These are phyloP conservation scores for Lentinus tigrinus DNA, from an alignment of 768 basidiomycete genomes.

Conservation along the genomic window DNA sequence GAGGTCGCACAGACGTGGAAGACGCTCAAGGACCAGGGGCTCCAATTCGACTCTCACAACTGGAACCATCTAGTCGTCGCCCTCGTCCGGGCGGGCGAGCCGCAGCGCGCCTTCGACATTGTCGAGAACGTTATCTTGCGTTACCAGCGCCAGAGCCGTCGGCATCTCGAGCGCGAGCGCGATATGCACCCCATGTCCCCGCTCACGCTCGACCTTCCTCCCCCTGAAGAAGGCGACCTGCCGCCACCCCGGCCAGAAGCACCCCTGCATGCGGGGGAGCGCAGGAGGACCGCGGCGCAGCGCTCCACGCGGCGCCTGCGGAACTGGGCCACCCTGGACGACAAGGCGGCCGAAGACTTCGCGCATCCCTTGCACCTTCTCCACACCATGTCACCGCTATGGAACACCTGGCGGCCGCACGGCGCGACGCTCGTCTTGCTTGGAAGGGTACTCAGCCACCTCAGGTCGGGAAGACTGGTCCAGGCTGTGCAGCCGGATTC, in stretches of 20 bases:
- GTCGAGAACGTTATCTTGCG: conserved; percentile 76
- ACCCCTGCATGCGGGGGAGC: conserved; percentile 13
- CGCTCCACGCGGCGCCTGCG: conserved; percentile 10
- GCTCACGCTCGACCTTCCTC: conserved; percentile 23
- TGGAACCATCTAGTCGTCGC: conserved; percentile 85
- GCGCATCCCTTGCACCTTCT: conserved; percentile 60
- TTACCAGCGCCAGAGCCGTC: conserved; percentile 37
- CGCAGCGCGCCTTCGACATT: conserved; percentile 81
- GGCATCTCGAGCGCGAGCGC: conserved; percentile 4
- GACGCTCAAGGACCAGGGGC: conserved; percentile 57
- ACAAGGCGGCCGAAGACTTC: conserved; percentile 39
- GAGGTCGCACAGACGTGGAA: conserved; percentile 69
- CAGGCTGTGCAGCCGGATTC: conserved; percentile 38
- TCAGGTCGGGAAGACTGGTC: conserved; percentile 51
- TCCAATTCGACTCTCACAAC: conserved; percentile 83
- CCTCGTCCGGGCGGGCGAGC: conserved; percentile 75
- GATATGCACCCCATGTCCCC: conserved; percentile 25
- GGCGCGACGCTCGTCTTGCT: conserved; percentile 46
- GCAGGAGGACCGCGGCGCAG: neutral
- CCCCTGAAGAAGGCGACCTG: conserved; percentile 18
- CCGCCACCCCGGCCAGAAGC: conserved; percentile 9
- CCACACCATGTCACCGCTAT: conserved; percentile 60
- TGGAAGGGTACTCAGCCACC: conserved; percentile 42
- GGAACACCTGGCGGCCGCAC: conserved; percentile 70
- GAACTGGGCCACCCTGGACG: neutral